phyloP scores from a whole-genome alignment of 148 eudicot species.

The Chenopodium quinoa region DNA sequence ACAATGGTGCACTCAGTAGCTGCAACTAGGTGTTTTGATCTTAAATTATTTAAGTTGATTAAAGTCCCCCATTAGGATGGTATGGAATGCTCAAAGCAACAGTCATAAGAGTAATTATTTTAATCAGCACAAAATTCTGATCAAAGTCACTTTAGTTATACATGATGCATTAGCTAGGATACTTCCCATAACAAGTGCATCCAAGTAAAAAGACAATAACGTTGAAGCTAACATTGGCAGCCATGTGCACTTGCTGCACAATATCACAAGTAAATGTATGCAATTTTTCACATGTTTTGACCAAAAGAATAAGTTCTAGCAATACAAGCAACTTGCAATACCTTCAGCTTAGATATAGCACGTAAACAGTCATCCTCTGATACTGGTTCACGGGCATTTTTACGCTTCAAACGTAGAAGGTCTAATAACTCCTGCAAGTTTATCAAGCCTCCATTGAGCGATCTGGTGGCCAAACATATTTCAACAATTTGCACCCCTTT shows the following conservation, averaged over 20 bases:
- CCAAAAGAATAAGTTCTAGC: neutral
- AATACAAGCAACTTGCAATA: slow-evolving; percentile 24
- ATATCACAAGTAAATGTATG: neutral
- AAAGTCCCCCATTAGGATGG: neutral
- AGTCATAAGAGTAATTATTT: neutral
- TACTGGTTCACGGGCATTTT: slow-evolving; percentile 84
- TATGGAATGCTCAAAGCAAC: no score
- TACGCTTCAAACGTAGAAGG: slow-evolving; percentile 65
- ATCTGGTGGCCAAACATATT: slow-evolving; percentile 86
- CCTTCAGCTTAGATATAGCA: slow-evolving; percentile 98
- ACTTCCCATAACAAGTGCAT: neutral
- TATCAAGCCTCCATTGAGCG: slow-evolving; percentile 89
- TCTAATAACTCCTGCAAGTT: slow-evolving; percentile 83
- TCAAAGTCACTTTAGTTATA: neutral
- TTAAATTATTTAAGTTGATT: no score
- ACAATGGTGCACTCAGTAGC: neutral
- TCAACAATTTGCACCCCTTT: slow-evolving; percentile 95
- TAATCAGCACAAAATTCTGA: neutral
- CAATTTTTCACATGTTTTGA: neutral
- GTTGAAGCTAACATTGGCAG: neutral
- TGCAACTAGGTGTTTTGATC: neutral
- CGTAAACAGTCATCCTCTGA: slow-evolving; percentile 97
- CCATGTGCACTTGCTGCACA: neutral
- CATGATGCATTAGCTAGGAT: neutral
- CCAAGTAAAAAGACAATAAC: neutral